These are phyloP conservation scores for Xylaria sp. DNA, from an alignment of 2,329 filamentous ascomycete species.

Conservation along the genomic window DNA sequence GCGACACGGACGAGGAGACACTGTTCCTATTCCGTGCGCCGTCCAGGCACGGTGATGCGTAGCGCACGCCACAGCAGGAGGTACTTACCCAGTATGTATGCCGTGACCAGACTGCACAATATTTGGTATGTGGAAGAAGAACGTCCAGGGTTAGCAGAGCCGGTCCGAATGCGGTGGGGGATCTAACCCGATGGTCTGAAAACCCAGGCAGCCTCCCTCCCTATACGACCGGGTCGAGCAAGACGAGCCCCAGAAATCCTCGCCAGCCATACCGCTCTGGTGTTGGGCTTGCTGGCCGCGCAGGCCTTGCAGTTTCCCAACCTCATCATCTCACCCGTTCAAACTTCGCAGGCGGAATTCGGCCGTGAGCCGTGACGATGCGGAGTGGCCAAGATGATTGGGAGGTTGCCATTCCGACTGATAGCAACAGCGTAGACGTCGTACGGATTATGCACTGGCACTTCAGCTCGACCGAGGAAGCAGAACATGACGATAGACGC, in stretches of 20 bases:
- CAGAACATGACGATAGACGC: background rate
- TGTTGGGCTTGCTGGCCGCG: background rate
- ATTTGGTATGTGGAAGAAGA: background rate
- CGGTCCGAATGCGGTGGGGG: conserved; percentile 19
- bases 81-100: background rate
- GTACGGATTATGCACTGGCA: background rate
- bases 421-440: background rate
- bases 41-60: background rate
- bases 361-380: background rate
- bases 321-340: too few relatives aligned
- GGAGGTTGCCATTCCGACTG: background rate
- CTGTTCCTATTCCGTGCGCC: background rate
- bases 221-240: background rate
- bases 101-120: background rate
- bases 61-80: background rate
- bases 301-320: background rate
- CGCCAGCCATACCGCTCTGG: background rate
- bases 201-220: background rate
- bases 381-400: background rate
- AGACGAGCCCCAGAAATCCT: background rate
- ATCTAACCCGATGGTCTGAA: background rate
- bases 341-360: background rate
- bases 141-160: conserved; percentile 3
- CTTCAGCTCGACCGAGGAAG: background rate
- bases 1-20: background rate